phyloP scores from a whole-genome alignment of 306 rosid genomes.

The Hippophae gyantsensis region DNA sequence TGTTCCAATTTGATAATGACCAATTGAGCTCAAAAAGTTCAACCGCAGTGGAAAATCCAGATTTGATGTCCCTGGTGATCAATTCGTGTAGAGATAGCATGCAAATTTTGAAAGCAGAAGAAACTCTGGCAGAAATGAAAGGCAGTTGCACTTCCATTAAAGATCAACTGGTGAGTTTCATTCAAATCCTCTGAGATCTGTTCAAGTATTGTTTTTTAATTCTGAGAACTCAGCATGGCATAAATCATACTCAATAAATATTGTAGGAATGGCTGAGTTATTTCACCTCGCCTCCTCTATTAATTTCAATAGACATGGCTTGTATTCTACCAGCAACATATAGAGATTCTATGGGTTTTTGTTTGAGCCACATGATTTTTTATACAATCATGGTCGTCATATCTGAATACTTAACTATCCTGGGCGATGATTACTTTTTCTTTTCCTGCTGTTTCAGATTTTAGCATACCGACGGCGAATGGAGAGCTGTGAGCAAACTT shows the following conservation, averaged over 20 bases:
- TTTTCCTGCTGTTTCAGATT: conserved; percentile 50
- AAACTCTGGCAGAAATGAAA: conserved; percentile 54
- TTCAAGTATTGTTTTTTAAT: no score
- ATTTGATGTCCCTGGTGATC: conserved; percentile 24
- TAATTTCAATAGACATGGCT: no score
- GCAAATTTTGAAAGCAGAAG: conserved; percentile 54
- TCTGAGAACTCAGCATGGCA: no score
- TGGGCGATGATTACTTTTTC: background rate
- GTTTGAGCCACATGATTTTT: no score
- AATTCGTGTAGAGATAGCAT: conserved; percentile 55
- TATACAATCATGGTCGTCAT: no score
- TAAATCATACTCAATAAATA: no score
- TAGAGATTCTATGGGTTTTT: no score
- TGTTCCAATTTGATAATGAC: conserved; percentile 14
- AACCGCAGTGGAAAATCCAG: conserved; percentile 17
- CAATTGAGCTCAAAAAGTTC: conserved; percentile 9
- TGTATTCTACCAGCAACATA: no score
- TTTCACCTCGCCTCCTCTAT: no score
- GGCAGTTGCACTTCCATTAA: conserved; percentile 43
- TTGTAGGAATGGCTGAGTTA: no score
- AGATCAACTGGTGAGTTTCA: conserved; percentile 55
- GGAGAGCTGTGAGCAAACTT: conserved; percentile 22
- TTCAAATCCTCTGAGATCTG: background rate
- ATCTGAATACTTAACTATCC: no score
- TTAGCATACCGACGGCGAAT: conserved; percentile 62